These are phyloP conservation scores for Fusarium veterinarium DNA, from an alignment of 2,329 filamentous ascomycete genomes.

Conservation along the genomic window DNA sequence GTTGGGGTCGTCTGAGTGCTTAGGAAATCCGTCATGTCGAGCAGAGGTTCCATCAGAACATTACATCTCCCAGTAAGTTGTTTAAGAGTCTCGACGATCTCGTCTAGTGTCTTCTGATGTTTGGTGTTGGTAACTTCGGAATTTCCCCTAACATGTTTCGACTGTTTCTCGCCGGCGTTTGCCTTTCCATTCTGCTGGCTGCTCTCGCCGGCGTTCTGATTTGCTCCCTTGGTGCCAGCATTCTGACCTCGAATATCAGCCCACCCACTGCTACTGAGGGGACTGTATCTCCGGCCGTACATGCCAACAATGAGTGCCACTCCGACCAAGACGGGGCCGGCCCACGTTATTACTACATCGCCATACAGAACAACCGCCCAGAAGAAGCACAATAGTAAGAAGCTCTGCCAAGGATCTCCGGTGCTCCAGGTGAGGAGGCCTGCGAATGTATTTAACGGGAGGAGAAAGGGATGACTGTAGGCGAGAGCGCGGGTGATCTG, in stretches of 20 bases:
- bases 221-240: constrained; percentile 30
- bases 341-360: constrained; percentile 81
- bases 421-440: constrained; percentile 95
- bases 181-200: constrained; percentile 44
- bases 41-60: constrained; percentile 87
- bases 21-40: constrained; percentile 91
- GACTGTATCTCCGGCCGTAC: constrained; percentile 91
- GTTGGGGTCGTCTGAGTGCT: constrained; percentile 91
- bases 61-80: constrained; percentile 93
- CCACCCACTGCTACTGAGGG: constrained; percentile 87
- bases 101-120: constrained; percentile 94
- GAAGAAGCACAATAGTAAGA: constrained; percentile 84
- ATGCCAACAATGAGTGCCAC: constrained; percentile 85
- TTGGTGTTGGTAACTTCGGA: constrained; percentile 74
- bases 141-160: constrained; percentile 57
- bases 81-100: constrained; percentile 94
- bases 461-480: constrained; percentile 93
- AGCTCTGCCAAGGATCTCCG: constrained; percentile 96
- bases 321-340: constrained; percentile 86
- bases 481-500: constrained; percentile 94
- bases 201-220: constrained; percentile 26
- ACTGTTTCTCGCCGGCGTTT: constrained; percentile 43
- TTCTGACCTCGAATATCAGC: constrained; percentile 58
- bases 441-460: constrained; percentile 86
- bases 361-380: constrained; percentile 91